Percentiles rank a stretch among this genome's conserved stretches.
These are phyloP conservation scores for Oryza glumipatula DNA, from an alignment of 176 grass and related monocot genomes.

Conservation along the genomic window DNA sequence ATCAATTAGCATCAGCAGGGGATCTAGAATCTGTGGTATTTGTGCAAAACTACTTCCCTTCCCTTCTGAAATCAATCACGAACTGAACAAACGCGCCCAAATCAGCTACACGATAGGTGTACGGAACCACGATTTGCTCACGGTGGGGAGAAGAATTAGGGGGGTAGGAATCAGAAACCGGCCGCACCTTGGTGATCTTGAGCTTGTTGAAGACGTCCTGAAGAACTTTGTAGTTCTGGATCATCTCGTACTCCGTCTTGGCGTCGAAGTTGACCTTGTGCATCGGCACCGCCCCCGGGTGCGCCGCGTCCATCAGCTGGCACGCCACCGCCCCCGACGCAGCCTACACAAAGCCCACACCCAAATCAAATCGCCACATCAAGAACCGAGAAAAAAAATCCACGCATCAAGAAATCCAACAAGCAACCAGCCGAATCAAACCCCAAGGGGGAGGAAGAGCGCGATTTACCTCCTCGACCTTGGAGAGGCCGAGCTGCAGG, in stretches of 20 bases:
- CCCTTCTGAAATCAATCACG: neutral
- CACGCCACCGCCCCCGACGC: conserved; percentile 87
- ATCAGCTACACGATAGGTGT: neutral
- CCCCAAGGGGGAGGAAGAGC: neutral
- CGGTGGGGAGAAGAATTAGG: neutral
- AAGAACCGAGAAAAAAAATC: neutral
- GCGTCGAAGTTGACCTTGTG: conserved; percentile 99
- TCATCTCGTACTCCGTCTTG: conserved; percentile 98
- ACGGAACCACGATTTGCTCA: neutral
- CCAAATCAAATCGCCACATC: neutral
- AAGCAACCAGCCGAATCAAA: too few relatives aligned
- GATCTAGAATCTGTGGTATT: neutral
- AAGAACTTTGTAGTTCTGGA: conserved; percentile 98
- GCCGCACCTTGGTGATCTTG: conserved; percentile 87
- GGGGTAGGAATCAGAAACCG: too few relatives aligned
- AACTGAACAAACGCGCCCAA: conserved; percentile 2
- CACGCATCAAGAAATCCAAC: neutral
- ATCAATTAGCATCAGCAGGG: neutral
- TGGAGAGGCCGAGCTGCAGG: conserved; percentile 86
- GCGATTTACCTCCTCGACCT: conserved; percentile 88
- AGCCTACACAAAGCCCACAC: conserved; percentile 41
- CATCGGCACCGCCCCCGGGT: conserved; percentile 89
- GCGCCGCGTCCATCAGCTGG: conserved; percentile 91
- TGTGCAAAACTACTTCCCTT: neutral
- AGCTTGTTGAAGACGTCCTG: conserved; percentile 98